phyloP scores from a whole-genome alignment of 768 basidiomycete species.

The Guyanaporus albipodus region DNA sequence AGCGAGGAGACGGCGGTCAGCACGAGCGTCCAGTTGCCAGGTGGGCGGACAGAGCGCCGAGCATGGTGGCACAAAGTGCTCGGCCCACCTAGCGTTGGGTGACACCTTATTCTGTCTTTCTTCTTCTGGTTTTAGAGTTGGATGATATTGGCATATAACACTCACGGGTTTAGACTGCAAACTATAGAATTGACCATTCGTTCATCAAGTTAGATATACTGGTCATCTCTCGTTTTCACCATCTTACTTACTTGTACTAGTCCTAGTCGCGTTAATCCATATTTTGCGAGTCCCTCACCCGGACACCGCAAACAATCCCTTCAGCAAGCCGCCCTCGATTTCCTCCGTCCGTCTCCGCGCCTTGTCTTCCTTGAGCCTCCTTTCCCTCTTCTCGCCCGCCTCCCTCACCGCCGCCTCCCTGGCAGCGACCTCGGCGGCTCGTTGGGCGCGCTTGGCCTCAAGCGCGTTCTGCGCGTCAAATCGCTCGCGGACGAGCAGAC shows the following conservation, averaged over 20 bases:
- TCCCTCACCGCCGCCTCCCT: conserved; percentile 11
- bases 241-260: too few relatives aligned
- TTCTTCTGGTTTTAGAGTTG: too few relatives aligned
- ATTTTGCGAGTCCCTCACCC: background rate
- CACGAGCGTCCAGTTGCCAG: background rate
- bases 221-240: too few relatives aligned
- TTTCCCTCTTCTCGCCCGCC: conserved; percentile 5
- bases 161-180: too few relatives aligned
- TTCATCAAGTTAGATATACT: background rate
- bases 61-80: conserved; percentile 33
- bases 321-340: conserved; percentile 10
- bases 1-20: background rate
- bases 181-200: too few relatives aligned
- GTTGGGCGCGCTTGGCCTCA: conserved; percentile 16
- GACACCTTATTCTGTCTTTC: background rate
- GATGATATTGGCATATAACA: too few relatives aligned
- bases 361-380: conserved; percentile 7
- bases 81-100: conserved; percentile 7
- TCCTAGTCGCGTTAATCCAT: too few relatives aligned
- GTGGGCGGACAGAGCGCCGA: conserved; percentile 18
- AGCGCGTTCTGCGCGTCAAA: conserved; percentile 20
- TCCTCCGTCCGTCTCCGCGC: background rate
- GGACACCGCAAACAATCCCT: conserved; percentile 18
- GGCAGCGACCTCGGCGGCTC: conserved; percentile 19
- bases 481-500: conserved; percentile 37